Base-by-base conservation (phyloP, 202 grass and related monocot genomes). In the Setaria viridis region DNA sequence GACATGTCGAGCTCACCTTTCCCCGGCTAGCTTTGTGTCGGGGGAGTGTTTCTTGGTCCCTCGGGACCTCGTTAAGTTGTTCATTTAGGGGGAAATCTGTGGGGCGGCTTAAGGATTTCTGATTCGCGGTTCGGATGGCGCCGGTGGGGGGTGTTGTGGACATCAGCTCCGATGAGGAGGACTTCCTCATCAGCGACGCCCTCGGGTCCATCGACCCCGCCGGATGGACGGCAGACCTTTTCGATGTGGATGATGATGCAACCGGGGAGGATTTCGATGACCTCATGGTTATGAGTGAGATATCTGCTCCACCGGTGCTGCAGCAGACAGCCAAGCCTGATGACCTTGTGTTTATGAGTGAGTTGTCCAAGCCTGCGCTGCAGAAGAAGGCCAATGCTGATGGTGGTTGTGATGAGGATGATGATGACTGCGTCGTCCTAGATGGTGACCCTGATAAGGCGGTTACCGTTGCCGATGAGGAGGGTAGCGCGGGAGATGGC, bases 121-220 rank as follows among this genome's bases (percentile, higher is more conserved):
- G 67, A 82, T 60, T 82, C 15, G 67, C 16, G 41, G 57, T 11
- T 62, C 57, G 74, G 63, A 96, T 93, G 97, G 87, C 79, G 17
- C 72, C 80, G 17, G 84, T 41, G 45, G 57, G 45, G 29, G 85
- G 62, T 80, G 32, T 93, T 57, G 92, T 99, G 70, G 97, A 99
- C 1, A 91, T 99, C 71, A 97, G 97, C 88, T 99, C 97, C n/a
- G 97, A 96, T n/a, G 97, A 99, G 50, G 97, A 99, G 20, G 90
- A 94, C 41, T 4, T 56, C 47, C 39, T 60, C 39, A 21, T 63
- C 13, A 72, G n/a, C 6, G 62, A 17, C 12, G 70, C 16, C 21
- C 1, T 29, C 0, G 25, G 30, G 57, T 30, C 69, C 29, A 32
- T 43, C 11, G 87, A 88, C 4, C 17, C 80, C 20, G 32, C 83